These are phyloP conservation scores for Skeletonema menzelii DNA, from an alignment of 108 stramenopile genomes.

Conservation along the genomic window DNA sequence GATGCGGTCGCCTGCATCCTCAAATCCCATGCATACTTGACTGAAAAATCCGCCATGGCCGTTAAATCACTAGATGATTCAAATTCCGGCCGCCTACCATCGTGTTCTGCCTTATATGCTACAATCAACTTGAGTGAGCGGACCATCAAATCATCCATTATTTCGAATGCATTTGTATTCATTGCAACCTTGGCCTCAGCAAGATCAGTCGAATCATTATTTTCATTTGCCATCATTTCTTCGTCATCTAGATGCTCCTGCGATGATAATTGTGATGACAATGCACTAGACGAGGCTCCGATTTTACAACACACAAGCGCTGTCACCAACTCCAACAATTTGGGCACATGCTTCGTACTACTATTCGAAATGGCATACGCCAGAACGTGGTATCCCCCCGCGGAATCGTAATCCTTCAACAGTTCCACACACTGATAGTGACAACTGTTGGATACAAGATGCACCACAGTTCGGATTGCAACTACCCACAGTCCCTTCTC, in stretches of 20 bases:
- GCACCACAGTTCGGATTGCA: slow-evolving; percentile 79
- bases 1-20: background rate
- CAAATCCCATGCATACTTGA: slow-evolving; percentile 50
- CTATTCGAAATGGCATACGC: slow-evolving; percentile 74
- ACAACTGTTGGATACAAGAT: slow-evolving; percentile 74
- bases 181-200: slow-evolving; percentile 54
- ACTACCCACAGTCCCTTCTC: slow-evolving; percentile 82
- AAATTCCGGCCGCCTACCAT: slow-evolving; percentile 52
- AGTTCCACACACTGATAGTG: slow-evolving; percentile 73
- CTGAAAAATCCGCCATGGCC: slow-evolving; percentile 56
- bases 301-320: slow-evolving; percentile 65
- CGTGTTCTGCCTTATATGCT: slow-evolving; percentile 54
- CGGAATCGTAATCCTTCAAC: slow-evolving; percentile 85
- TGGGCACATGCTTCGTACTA: slow-evolving; percentile 63
- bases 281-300: background rate
- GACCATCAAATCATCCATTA: slow-evolving; percentile 82
- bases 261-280: background rate
- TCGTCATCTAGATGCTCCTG: slow-evolving; percentile 1
- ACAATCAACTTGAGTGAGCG: slow-evolving; percentile 63
- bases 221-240: background rate
- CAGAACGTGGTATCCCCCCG: slow-evolving; percentile 88
- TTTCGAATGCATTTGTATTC: slow-evolving; percentile 72
- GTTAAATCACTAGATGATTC: slow-evolving; percentile 3
- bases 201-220: slow-evolving; percentile 20
- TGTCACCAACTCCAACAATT: slow-evolving; percentile 79